Conservation (phyloP, 441 rosid genomes). For the Aquilaria agallochum region DNA sequence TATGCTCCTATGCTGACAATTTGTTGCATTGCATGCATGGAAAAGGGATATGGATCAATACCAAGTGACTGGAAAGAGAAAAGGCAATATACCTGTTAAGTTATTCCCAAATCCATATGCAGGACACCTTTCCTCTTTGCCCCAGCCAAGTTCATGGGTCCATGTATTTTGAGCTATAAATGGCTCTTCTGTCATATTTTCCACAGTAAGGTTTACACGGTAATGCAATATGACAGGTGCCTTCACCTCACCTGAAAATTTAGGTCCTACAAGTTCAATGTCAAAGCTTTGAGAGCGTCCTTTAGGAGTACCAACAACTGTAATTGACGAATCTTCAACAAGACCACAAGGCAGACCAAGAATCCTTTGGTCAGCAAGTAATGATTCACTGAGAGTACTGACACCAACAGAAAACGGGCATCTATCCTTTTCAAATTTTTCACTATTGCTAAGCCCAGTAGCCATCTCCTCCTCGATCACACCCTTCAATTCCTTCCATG, state of each 20-base stretch:
- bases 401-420: conserved; percentile 57
- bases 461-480: conserved; percentile 30
- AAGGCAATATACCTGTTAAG: conserved; percentile 43
- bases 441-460: conserved; percentile 15
- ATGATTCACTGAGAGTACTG: conserved; percentile 21
- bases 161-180: conserved; percentile 75
- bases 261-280: conserved; percentile 55
- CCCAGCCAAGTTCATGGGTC: conserved; percentile 73
- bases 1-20: no score
- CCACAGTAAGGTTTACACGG: conserved; percentile 53
- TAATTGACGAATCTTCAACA: conserved; percentile 65
- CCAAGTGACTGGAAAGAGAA: neutral
- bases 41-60: neutral
- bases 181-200: conserved; percentile 59
- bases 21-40: no score
- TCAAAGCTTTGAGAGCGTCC: conserved; percentile 48
- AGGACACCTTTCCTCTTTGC: conserved; percentile 63
- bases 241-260: conserved; percentile 32
- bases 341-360: conserved; percentile 82
- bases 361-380: conserved; percentile 28
- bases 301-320: conserved; percentile 72
- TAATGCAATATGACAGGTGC: conserved; percentile 56
- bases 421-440: conserved; percentile 25
- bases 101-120: conserved; percentile 36
- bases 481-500: conserved; percentile 46